phyloP scores from a whole-genome alignment of 169 alveolate species.

The Plasmodium gallinaceum region DNA sequence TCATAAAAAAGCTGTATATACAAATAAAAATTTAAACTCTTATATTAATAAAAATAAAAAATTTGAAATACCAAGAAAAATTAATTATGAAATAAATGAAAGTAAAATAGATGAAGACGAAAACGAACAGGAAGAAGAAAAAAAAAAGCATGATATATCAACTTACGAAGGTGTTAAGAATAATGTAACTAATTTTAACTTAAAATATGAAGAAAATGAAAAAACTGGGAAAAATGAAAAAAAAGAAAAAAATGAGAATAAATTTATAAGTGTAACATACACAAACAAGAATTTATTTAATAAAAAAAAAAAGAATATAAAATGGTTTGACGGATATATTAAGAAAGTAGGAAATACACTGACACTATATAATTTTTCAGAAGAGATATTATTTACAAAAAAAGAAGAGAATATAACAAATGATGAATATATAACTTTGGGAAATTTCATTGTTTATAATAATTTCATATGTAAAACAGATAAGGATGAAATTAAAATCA shows the following conservation, averaged over 20 bases:
- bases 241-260: not conserved
- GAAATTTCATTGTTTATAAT: slow-evolving; percentile 44
- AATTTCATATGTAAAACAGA: slow-evolving; percentile 1
- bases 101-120: not conserved
- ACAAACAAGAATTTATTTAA: slow-evolving; percentile 20
- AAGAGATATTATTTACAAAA: slow-evolving; percentile 11
- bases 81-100: not conserved
- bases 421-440: slow-evolving; percentile 49
- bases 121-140: not conserved
- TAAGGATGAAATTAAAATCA: not conserved
- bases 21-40: not conserved
- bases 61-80: slow-evolving; percentile 47
- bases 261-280: slow-evolving; percentile 13
- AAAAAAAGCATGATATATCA: not conserved
- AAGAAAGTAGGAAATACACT: not conserved
- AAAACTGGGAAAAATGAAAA: slow-evolving; percentile 11
- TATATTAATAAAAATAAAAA: slow-evolving; percentile 24
- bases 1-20: not conserved
- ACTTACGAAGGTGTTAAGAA: no score
- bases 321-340: slow-evolving; percentile 64
- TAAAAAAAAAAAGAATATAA: slow-evolving; percentile 32
- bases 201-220: not conserved
- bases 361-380: slow-evolving; percentile 23
- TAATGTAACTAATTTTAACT: not conserved
- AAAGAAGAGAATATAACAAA: slow-evolving; percentile 1